Base-by-base conservation (phyloP, 2,329 filamentous ascomycete genomes). In the Botrytis paeoniae region DNA sequence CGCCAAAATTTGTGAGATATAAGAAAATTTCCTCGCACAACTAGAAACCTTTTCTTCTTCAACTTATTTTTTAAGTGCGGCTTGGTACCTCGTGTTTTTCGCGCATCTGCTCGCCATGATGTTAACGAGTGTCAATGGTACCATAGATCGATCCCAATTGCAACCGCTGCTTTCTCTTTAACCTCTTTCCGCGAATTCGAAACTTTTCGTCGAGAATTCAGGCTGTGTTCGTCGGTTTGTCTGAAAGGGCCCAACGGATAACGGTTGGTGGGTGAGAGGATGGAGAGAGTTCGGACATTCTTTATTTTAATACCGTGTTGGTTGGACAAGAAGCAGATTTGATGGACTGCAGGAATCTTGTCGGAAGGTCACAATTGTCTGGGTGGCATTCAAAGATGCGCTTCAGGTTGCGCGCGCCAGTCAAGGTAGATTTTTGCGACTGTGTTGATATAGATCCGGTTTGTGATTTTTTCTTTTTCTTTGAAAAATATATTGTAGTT, bases 61-160 rank as follows among this genome's bases (percentile, higher is more conserved):
- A 68, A 68, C 69, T 71, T 64, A 51, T 73, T 70, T 70, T 73
- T 64, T 78, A 72, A 75, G 80, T 81, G 80, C 80, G 80, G 80
- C 80, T 68, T 68, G 77, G 75, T 71, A 76, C 74, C 73, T 75
- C 69, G 73, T 72, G 43, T 71, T 45, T 66, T 72, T 54, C 43
- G 60, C 51, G 20, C 61, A 54, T 43, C 37, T 62, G 8, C 41
- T 45, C 43, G 37, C 77, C 65, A 79, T 80, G 79, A 75, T 80
- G 78, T 75, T 59, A 78, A 76, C 74, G 79, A 81, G 80, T 77
- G 80, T 82, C 80, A 80, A 76, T 77, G 74, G 74, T 77, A 73
- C 75, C 78, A 80, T 80, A 82, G 80, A 85, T 77, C 73, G 84
- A 83, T 60, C 84, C 87, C 86, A 92, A 95, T 95, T 94, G 92